phyloP scores from a whole-genome alignment of 345 rosid genomes.

The Triadica sebifera region DNA sequence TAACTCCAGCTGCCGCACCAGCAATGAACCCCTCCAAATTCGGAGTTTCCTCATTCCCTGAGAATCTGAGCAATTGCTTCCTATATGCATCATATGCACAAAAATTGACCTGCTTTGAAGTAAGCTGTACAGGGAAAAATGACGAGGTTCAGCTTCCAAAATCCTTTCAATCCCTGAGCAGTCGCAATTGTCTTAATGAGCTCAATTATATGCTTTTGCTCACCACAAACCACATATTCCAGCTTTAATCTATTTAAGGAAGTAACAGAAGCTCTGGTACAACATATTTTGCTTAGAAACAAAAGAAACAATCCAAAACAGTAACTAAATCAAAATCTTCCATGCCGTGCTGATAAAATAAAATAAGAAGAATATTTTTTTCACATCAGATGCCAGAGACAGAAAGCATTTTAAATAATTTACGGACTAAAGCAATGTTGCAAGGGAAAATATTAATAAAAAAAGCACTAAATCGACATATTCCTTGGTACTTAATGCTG shows the following conservation, averaged over 20 bases:
- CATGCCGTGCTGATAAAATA: neutral
- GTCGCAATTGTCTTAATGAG: conserved; percentile 51
- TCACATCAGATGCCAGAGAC: neutral
- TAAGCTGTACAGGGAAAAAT: conserved; percentile 74
- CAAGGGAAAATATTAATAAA: neutral
- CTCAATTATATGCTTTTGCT: conserved; percentile 47
- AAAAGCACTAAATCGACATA: neutral
- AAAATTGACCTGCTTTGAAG: conserved; percentile 67
- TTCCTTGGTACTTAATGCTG: neutral
- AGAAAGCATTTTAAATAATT: neutral
- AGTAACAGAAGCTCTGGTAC: conserved; percentile 65
- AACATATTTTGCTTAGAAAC: conserved; percentile 12
- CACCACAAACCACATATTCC: conserved; percentile 71
- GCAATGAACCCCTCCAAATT: conserved; percentile 69
- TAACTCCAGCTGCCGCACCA: conserved; percentile 78
- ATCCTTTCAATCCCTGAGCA: conserved; percentile 62
- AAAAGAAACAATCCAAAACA: neutral
- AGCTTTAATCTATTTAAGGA: conserved; percentile 76
- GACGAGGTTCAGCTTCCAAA: conserved; percentile 73
- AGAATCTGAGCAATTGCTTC: conserved; percentile 53
- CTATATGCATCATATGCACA: conserved; percentile 71
- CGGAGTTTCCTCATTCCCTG: conserved; percentile 60
- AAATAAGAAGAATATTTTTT: neutral
- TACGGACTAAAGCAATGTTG: neutral
- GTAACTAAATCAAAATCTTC: neutral